Evolutionary conservation across 805 yeast species (phyloP), one percentile per base, ranked within the genome.

Genomic region (Priceomyces medius): DNA sequence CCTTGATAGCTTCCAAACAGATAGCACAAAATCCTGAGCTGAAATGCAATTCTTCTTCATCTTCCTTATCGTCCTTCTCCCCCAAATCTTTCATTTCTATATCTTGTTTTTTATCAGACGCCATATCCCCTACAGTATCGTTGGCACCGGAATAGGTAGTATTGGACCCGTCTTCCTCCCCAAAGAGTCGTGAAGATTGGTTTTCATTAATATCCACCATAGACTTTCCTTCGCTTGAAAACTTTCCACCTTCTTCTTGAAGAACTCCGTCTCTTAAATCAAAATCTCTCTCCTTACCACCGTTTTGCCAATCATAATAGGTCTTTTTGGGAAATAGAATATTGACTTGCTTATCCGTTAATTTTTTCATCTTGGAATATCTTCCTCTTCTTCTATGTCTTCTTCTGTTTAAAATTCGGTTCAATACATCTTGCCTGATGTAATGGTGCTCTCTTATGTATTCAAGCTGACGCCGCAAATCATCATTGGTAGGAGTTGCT

Each of bases 11-110:
- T 31, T 86, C 95, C 26, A 87, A 69, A 59, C 95, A 86, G 48
- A 86, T 83, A 9, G 91, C 89, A 68, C 95, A 86, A 1, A 76
- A 60, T 8, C 89, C 93, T 1, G 85, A 79, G 29, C 80, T 75
- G 51, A 68, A 81, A 51, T 81, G 86, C 18, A 44, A 37, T 20
- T 33, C 47, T 5, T 4, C 7, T 5, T 29, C 26, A 23, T 31
- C 34, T 20, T 33, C 26, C 4, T 35, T 12, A 6, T 12, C 16
- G 7, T 16, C 35, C 7, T 27, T 17, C 17, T 24, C 27, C 12
- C 28, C 28, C 26, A 41, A 27, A 29, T 29, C 28, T 5, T 37
- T 28, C 28, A 43, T 13, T 21, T 43, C 45, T 17, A 46, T 37
- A n/a, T 20, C 21, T 31, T 35, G 37, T 4, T 24, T 20, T 38